Conservation (phyloP, 441 rosid species). For the Capsella rubella region DNA sequence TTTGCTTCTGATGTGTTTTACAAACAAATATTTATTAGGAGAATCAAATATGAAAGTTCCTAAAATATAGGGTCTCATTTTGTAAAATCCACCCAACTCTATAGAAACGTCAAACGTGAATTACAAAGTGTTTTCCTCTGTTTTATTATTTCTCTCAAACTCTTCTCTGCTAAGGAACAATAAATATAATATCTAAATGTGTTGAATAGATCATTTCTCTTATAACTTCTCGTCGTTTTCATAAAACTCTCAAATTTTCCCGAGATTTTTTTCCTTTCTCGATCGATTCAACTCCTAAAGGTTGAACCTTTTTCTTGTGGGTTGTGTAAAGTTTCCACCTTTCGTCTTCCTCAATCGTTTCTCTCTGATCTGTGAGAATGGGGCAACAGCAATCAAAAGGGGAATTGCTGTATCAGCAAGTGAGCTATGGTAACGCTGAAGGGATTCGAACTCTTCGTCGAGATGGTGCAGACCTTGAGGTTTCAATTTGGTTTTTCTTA, state of each 20-base stretch:
- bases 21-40: too few species aligned
- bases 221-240: not conserved
- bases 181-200: not conserved
- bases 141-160: not conserved
- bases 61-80: too few species aligned
- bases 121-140: not conserved
- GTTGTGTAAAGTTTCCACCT: conserved; percentile 21
- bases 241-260: not conserved
- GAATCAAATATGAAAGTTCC: too few species aligned
- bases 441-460: conserved; percentile 77
- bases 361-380: conserved; percentile 47
- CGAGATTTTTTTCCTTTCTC: not conserved
- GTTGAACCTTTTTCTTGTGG: not conserved
- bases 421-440: conserved; percentile 68
- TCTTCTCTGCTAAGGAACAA: not conserved
- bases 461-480: conserved; percentile 95
- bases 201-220: not conserved
- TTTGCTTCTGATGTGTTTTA: too few species aligned
- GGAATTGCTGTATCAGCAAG: conserved; percentile 83
- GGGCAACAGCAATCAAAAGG: conserved; percentile 95
- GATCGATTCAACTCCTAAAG: not conserved
- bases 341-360: not conserved
- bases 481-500: not conserved
- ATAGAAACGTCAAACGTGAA: not conserved
- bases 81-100: not conserved